Conservation (phyloP, 306 rosid species). For the Trichosanthes truncata region DNA sequence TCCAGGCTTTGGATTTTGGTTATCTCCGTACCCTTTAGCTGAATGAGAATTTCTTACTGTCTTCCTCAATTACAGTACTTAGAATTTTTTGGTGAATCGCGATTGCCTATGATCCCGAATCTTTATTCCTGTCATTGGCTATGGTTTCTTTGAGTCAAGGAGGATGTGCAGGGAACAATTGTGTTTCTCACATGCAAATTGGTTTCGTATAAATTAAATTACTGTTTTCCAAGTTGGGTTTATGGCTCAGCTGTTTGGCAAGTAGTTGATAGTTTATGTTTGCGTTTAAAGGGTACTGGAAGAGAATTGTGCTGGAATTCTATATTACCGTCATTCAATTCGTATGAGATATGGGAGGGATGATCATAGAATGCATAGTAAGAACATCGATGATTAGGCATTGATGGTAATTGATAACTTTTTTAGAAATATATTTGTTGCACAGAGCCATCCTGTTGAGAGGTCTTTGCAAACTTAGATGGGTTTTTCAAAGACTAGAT, state of each 20-base stretch:
- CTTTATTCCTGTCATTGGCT: neutral
- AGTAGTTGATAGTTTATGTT: neutral
- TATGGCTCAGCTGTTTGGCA: neutral
- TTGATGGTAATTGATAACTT: neutral
- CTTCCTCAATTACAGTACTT: neutral
- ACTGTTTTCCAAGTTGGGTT: neutral
- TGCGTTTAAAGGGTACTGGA: neutral
- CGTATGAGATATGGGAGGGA: neutral
- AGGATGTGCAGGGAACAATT: neutral
- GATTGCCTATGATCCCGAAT: neutral
- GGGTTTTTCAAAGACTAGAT: neutral
- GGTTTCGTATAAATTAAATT: neutral
- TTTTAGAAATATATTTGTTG: neutral
- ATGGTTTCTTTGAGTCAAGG: neutral
- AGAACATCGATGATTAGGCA: neutral
- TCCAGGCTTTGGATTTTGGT: neutral
- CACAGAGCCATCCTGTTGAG: neutral
- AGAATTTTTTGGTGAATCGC: neutral
- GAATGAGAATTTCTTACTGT: neutral
- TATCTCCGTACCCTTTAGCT: neutral
- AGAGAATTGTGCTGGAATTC: neutral
- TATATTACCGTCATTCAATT: neutral
- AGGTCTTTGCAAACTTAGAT: neutral
- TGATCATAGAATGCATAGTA: neutral
- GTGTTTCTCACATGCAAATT: neutral